Percentiles rank a stretch among this genome's conserved stretches.
Conservation (phyloP, 169 alveolate species). For the Eimeria praecox region DNA sequence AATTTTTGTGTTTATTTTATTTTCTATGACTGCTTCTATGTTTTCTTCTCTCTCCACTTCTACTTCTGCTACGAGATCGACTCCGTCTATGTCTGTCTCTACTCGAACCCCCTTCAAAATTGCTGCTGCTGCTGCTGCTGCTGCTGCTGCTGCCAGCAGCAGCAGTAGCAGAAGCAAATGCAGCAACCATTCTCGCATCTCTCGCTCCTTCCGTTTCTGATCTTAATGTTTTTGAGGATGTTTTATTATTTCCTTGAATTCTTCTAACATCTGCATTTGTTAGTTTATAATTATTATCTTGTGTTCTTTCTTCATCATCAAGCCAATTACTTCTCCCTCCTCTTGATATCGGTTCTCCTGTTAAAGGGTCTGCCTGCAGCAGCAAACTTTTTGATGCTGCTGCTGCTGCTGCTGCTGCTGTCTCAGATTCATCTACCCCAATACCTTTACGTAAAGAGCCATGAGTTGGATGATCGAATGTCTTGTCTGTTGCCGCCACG, state of each 20-base stretch:
- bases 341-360: slow-evolving; percentile 11
- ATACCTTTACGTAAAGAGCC: slow-evolving; percentile 34
- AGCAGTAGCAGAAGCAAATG: slow-evolving; percentile 42
- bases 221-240: background rate
- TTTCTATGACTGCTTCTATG: slow-evolving; percentile 2
- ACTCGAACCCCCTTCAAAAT: background rate
- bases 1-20: background rate
- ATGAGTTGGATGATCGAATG: slow-evolving; percentile 78
- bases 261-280: slow-evolving; percentile 19
- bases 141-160: slow-evolving; percentile 55
- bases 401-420: background rate
- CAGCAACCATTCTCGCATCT: slow-evolving; percentile 39
- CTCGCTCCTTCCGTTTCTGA: slow-evolving; percentile 45
- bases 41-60: slow-evolving; percentile 40
- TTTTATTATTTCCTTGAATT: background rate
- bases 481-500: slow-evolving; percentile 74
- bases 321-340: slow-evolving; percentile 21
- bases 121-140: slow-evolving; percentile 5
- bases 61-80: slow-evolving; percentile 26
- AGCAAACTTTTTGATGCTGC: background rate
- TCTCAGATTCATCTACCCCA: background rate
- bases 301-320: slow-evolving; percentile 65
- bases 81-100: slow-evolving; percentile 16
- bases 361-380: slow-evolving; percentile 8
- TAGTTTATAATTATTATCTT: background rate